Percentiles rank a stretch among this genome's conserved stretches.
Conservation (phyloP, 352 stramenopile genomes). For the Phytophthora fragariae region DNA sequence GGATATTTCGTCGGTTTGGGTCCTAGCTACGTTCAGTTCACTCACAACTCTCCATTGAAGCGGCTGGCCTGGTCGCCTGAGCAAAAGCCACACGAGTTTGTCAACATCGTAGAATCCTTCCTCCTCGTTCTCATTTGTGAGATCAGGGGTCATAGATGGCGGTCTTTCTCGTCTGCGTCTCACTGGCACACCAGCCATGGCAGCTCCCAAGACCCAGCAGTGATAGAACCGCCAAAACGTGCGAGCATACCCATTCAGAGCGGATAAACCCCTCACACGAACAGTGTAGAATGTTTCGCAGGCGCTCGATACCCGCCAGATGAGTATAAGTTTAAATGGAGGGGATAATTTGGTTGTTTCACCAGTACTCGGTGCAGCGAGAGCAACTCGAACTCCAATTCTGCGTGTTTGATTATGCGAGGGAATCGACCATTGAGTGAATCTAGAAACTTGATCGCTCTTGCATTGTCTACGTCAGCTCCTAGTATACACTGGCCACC, state of each 20-base stretch:
- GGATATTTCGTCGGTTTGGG: not conserved
- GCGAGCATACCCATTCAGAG: not conserved
- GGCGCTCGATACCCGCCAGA: not conserved
- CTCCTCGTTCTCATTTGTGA: not conserved
- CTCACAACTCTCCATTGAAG: not conserved
- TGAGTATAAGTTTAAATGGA: not conserved
- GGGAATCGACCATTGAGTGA: no score
- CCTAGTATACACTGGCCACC: not conserved
- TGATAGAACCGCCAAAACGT: not conserved
- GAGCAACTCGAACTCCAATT: no score
- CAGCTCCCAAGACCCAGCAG: not conserved
- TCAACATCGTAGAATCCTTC: not conserved
- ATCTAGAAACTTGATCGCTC: not conserved
- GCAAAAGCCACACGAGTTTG: not conserved
- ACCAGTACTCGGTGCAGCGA: not conserved
- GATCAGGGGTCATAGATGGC: no score
- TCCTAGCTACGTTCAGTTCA: not conserved
- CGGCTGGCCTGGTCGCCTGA: not conserved
- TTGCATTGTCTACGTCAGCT: not conserved
- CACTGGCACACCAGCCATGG: not conserved
- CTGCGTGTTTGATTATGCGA: no score
- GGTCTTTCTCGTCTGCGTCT: not conserved
- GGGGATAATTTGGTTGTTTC: not conserved
- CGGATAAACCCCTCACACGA: not conserved
- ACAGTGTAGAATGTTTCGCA: not conserved